A percentile compares a stretch with the other conserved stretches of the same genome.
phyloP scores from a whole-genome alignment of 257 asterid species.

The Jacaranda mimosifolia region DNA sequence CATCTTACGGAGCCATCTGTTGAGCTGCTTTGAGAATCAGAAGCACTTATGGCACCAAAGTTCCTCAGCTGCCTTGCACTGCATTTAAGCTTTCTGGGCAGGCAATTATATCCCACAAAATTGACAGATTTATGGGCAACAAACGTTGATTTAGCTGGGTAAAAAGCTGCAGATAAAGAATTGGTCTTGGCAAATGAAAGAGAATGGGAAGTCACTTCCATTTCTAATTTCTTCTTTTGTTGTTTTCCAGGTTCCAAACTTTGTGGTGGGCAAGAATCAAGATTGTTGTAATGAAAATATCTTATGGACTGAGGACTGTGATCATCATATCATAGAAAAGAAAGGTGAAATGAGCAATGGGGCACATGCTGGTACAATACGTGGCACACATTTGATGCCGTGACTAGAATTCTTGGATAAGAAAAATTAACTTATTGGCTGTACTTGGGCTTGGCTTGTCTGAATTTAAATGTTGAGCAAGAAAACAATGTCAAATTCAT shows the following conservation, averaged over 20 bases:
- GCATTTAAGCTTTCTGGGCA: conserved; percentile 49
- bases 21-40: conserved; percentile 45
- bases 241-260: not conserved
- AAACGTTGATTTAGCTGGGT: conserved; percentile 32
- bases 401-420: not conserved
- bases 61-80: conserved; percentile 43
- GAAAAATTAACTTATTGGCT: not conserved
- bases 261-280: not conserved
- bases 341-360: not conserved
- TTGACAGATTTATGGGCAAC: conserved; percentile 40
- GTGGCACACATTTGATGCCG: conserved; percentile 30
- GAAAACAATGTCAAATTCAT: not conserved
- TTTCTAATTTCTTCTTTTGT: not conserved
- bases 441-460: not conserved
- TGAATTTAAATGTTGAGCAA: not conserved
- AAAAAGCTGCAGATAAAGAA: conserved; percentile 32
- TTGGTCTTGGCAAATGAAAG: conserved; percentile 40
- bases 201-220: conserved; percentile 45
- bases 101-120: conserved; percentile 48
- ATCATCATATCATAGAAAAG: not conserved
- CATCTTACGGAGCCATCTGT: conserved; percentile 50
- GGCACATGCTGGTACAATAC: conserved; percentile 11
- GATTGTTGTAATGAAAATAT: not conserved
- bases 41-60: conserved; percentile 52
- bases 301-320: not conserved